Conservation (phyloP, 805 yeast genomes). For the Kodamaea neixiangensis region DNA sequence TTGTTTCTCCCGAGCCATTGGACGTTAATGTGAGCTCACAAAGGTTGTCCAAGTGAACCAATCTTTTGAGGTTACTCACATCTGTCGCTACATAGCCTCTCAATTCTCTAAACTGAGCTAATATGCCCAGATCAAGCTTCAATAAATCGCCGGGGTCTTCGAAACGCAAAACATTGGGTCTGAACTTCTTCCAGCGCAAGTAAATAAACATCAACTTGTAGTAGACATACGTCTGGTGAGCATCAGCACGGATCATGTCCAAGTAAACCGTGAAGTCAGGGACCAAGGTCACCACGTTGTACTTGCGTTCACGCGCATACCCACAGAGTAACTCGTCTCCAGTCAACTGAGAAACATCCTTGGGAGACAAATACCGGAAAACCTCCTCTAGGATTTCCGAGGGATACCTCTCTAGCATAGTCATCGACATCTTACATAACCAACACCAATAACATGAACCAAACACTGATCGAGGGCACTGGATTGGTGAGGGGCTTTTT, state of each 20-base stretch:
- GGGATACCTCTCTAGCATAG: conserved; percentile 4
- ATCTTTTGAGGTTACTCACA: background rate
- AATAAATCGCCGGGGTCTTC: background rate
- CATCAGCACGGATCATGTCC: conserved; percentile 2
- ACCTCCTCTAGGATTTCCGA: conserved; percentile 6
- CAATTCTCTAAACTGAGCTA: background rate
- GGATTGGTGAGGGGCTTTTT: background rate
- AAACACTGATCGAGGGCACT: background rate
- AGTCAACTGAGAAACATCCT: conserved; percentile 1
- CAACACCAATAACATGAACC: background rate
- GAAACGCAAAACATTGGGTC: background rate
- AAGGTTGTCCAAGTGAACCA: conserved; percentile 1
- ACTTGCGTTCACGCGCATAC: conserved; percentile 5
- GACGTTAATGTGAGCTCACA: background rate
- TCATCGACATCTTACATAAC: background rate
- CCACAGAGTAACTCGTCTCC: conserved; percentile 3
- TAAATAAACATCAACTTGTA: conserved; percentile 2
- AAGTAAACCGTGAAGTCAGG: conserved; percentile 1
- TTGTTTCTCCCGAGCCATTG: background rate
- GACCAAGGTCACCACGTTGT: conserved; percentile 5
- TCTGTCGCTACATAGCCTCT: background rate
- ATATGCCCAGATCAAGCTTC: background rate
- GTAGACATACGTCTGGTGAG: conserved; percentile 1
- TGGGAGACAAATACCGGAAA: conserved; percentile 6
- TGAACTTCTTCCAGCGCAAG: conserved; percentile 3